A percentile compares a stretch with the other conserved stretches of the same genome.
Evolutionary conservation across 1,284 basidiomycete species (phyloP).

Genomic region (Marasmius oreades): DNA sequence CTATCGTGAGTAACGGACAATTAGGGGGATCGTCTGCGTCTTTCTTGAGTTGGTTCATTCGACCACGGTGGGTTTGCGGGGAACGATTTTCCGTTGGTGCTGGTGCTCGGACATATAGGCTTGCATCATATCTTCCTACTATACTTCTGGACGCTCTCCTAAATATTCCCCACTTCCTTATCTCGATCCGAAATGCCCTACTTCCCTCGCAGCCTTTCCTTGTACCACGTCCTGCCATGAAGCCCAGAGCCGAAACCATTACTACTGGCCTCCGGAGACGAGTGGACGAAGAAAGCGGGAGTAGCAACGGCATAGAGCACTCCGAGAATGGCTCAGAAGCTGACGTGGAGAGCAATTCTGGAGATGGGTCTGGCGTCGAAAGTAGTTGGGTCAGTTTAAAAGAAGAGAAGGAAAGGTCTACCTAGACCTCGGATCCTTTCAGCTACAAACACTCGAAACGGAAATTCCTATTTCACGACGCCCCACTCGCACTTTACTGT

Average conservation of each 20-base stretch:
- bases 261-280: slow-evolving; percentile 7
- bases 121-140: slow-evolving; percentile 68
- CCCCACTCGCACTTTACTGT: too few relatives aligned
- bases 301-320: slow-evolving; percentile 24
- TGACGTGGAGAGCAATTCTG: slow-evolving; percentile 60
- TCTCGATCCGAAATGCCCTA: slow-evolving; percentile 58
- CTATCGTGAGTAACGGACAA: slow-evolving; percentile 53
- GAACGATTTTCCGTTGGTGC: slow-evolving; percentile 68
- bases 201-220: slow-evolving; percentile 45
- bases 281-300: slow-evolving; percentile 28
- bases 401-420: slow-evolving; percentile 8
- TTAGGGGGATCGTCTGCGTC: slow-evolving; percentile 26
- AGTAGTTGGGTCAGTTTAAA: slow-evolving; percentile 69
- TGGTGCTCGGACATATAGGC: slow-evolving; percentile 64
- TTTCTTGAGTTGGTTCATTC: not conserved
- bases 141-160: slow-evolving; percentile 62
- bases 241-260: slow-evolving; percentile 16
- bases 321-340: slow-evolving; percentile 55
- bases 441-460: too few relatives aligned
- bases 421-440: not conserved
- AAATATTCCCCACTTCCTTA: slow-evolving; percentile 60
- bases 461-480: too few relatives aligned
- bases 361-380: slow-evolving; percentile 39
- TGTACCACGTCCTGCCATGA: slow-evolving; percentile 18
- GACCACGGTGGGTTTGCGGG: slow-evolving; percentile 45